phyloP scores from a whole-genome alignment of 805 yeast species.

The Metschnikowia kunwiensis region DNA sequence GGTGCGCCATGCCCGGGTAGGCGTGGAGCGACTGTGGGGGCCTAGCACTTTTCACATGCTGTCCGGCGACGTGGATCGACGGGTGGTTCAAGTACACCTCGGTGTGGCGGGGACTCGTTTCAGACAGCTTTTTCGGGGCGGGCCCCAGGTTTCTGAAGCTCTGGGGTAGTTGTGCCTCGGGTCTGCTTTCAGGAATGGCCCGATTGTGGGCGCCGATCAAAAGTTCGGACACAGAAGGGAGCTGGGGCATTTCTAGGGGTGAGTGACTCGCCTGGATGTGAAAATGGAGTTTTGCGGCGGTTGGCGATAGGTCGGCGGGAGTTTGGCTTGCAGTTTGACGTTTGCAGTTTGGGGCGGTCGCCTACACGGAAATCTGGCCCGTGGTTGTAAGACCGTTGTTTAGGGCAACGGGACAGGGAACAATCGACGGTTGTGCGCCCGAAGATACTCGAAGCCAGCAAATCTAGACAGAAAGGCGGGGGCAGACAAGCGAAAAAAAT shows the following conservation, averaged over 20 bases:
- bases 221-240: conserved; percentile 21
- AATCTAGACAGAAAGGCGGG: no score
- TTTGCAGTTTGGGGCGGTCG: no score
- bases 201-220: conserved; percentile 20
- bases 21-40: background rate
- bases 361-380: no score
- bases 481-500: background rate
- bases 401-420: no score
- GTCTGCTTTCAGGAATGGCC: background rate
- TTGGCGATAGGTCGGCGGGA: no score
- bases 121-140: conserved; percentile 3
- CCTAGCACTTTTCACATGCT: conserved; percentile 1
- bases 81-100: conserved; percentile 4
- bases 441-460: no score
- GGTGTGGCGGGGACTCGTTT: conserved; percentile 11
- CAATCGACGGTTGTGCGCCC: no score
- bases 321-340: no score
- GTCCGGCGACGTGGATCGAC: background rate
- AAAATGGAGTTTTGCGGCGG: no score
- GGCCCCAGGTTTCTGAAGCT: background rate
- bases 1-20: conserved; percentile 1
- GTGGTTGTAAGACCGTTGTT: no score
- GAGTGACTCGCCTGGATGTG: no score
- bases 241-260: conserved; percentile 14
- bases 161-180: conserved; percentile 7